These are phyloP conservation scores for Candida qinlingensis DNA, from an alignment of 805 yeast species.

Conservation along the genomic window DNA sequence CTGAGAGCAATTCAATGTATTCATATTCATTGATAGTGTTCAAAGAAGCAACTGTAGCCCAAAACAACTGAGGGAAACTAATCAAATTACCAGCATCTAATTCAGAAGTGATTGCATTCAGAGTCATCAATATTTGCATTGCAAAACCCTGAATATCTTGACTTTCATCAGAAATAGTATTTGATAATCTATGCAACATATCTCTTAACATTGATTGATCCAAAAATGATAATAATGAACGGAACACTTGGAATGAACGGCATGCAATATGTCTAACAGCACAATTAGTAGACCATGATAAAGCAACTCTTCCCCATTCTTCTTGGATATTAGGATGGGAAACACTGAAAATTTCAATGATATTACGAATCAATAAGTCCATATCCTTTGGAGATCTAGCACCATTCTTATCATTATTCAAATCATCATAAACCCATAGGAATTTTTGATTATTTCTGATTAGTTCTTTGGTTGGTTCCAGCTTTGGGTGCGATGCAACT, in stretches of 20 bases:
- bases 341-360: constrained; percentile 50
- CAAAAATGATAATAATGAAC: constrained; percentile 73
- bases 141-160: constrained; percentile 93
- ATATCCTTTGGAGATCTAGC: constrained; percentile 82
- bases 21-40: constrained; percentile 90
- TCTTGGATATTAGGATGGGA: constrained; percentile 51
- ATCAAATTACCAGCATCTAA: constrained; percentile 71
- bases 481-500: constrained; percentile 45
- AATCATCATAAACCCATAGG: constrained; percentile 85
- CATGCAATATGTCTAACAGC: constrained; percentile 97
- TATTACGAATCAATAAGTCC: constrained; percentile 66
- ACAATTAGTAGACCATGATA: constrained; percentile 95
- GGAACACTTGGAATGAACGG: constrained; percentile 87
- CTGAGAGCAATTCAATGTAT: constrained; percentile 79
- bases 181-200: constrained; percentile 88
- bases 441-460: constrained; percentile 45
- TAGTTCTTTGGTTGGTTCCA: constrained; percentile 50
- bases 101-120: constrained; percentile 88
- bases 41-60: constrained; percentile 92
- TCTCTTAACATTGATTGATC: constrained; percentile 89
- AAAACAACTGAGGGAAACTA: constrained; percentile 88
- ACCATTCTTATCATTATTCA: constrained; percentile 68
- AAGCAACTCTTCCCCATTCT: constrained; percentile 80
- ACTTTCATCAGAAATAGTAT: constrained; percentile 86
- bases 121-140: constrained; percentile 94